Evolutionary conservation across 257 asterid species (phyloP).

Genomic region (Solanum virginianum): DNA sequence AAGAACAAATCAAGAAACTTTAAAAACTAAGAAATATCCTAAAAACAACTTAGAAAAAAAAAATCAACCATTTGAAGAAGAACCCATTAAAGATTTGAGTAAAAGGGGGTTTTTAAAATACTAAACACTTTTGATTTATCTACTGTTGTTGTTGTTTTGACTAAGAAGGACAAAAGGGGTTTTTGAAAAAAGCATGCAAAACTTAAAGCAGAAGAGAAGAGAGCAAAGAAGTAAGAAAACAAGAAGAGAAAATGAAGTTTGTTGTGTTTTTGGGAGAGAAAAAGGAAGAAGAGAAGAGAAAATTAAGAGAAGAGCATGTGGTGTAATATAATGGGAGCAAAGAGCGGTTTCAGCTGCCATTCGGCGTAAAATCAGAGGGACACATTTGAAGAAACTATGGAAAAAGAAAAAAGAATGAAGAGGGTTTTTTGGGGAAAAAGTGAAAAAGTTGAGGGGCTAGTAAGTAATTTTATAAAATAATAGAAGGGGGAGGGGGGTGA

Average conservation of each 20-base stretch:
- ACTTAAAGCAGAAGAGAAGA: background rate
- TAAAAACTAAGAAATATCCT: background rate
- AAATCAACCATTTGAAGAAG: background rate
- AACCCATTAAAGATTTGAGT: background rate
- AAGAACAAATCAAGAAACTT: background rate
- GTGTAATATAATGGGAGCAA: constrained; percentile 67
- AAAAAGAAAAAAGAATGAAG: too few species aligned
- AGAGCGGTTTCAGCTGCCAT: constrained; percentile 80
- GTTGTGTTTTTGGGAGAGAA: background rate
- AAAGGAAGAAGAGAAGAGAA: background rate
- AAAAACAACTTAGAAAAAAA: background rate
- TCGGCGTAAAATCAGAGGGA: constrained; percentile 76
- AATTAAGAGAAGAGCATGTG: constrained; percentile 32
- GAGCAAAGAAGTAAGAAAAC: constrained; percentile 7
- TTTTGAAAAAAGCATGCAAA: background rate
- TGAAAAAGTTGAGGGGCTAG: background rate
- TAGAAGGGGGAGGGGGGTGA: too few species aligned
- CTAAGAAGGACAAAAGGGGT: background rate
- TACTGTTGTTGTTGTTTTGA: background rate
- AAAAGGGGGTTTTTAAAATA: background rate
- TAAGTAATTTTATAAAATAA: background rate
- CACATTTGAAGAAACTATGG: background rate
- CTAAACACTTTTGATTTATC: background rate
- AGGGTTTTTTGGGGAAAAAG: background rate
- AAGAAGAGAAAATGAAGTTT: background rate